Base-by-base conservation (phyloP, 1,284 basidiomycete species). In the Puccinia sorghi region DNA sequence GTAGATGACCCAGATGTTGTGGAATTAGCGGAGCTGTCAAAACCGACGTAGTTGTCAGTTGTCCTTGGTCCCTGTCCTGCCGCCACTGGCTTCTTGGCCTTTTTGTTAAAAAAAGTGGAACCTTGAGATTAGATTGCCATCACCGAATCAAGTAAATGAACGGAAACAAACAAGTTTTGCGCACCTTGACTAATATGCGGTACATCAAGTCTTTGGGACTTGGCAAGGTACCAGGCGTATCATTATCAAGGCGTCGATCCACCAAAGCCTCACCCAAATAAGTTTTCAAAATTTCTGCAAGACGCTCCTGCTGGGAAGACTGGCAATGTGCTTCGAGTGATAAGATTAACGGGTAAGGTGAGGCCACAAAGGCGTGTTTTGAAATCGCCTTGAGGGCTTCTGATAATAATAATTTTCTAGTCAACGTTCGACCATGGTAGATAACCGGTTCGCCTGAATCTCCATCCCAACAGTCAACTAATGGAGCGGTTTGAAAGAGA, bases 391-490 rank as follows among this genome's bases (percentile, higher is more conserved):
- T 86, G 83, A 94, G 93, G 70, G 96, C 90, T 81, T 94, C 93
- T 32, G 92, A 89, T 3, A 94, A 87, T 0, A 93, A 86, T 2
- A 99, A 90, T 81, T 92, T 93, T 37, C 91, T 90, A 0, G 96
- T 99, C 43, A 98, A 87, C 0, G 96, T 98, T 80, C 91, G 92
- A 41, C 94, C 94, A 82, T 99, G 97, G 82, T 91, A 94, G 3
- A 97, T 89, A 80, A 92, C 87, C 0, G 94, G 92, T 82, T 92
- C 91, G 83, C 84, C 80, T 17, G 84, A 84, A 46, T 94, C 91
- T 12, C 96, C 95, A 82, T 97, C 93, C 85, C 92, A 97, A 70
- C 96, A 91, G 82, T 99, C 96, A 82, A 99, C 93, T 96, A 32
- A 22, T 25, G 32, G 39, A 39, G 57, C 27, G 56, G 27, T 59